Conservation (phyloP, 108 stramenopile genomes). For the Nitzschia sp. region DNA sequence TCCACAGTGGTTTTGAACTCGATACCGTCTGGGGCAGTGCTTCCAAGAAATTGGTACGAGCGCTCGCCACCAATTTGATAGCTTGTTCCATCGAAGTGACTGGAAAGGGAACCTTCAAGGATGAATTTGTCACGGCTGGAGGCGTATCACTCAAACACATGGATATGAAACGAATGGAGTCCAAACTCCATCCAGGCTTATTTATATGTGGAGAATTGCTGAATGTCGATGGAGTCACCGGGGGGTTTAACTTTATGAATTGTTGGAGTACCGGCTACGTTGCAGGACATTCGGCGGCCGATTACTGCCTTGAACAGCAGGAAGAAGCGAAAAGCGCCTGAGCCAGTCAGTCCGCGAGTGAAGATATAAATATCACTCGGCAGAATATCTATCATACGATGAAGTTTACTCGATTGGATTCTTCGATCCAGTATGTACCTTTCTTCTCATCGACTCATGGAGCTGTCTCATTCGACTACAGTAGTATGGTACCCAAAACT, state of each 20-base stretch:
- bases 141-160: slow-evolving; percentile 78
- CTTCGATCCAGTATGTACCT: too few species aligned
- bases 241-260: slow-evolving; percentile 89
- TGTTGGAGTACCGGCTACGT: slow-evolving; percentile 89
- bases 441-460: too few species aligned
- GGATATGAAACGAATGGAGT: slow-evolving; percentile 83
- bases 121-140: slow-evolving; percentile 94
- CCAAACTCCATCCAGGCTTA: slow-evolving; percentile 64
- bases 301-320: slow-evolving; percentile 15
- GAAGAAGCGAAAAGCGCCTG: too few species aligned
- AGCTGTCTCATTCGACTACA: too few species aligned
- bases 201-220: slow-evolving; percentile 86
- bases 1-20: slow-evolving; percentile 42
- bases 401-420: too few species aligned
- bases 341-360: too few species aligned
- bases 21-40: slow-evolving; percentile 61
- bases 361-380: too few species aligned
- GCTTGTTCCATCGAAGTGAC: slow-evolving; percentile 63
- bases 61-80: slow-evolving; percentile 49
- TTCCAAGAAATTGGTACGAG: slow-evolving; percentile 67
- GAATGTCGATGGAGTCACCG: slow-evolving; percentile 90
- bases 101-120: slow-evolving; percentile 87
- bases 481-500: too few species aligned
- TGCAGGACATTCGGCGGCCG: slow-evolving; percentile 56
- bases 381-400: too few species aligned